Evolutionary conservation across 768 basidiomycete species (phyloP), one percentile per base, ranked within the genome.

Genomic region (Trametes cingulata): DNA sequence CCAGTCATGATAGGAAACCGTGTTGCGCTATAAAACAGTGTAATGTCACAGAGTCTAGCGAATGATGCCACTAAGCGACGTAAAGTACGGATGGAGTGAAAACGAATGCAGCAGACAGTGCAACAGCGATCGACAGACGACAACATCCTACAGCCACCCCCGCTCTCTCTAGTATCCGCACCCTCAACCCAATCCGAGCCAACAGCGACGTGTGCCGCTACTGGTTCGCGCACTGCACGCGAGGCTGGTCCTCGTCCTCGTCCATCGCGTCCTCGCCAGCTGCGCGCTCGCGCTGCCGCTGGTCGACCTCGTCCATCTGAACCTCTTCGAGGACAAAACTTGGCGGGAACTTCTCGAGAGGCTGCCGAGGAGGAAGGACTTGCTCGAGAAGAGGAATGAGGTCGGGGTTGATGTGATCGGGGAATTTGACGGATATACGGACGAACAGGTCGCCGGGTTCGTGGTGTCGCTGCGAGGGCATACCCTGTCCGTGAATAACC

Each of bases 401-500:
- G 33, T 80, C 77, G 33, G 85, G 78, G 60, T 89, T 83, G 73
- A 99, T 83, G 56, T 75, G 70, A 29, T 94, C 91, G 37, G 97
- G 97, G 85, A 98, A 99, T 59, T 81, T 85, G 70, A 99, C 91
- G 63, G 81, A 80, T 67, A 98, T 76, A 71, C 87, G 90, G 74
- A 99, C 82, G 72, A 85, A 94, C 61, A 99, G 83, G 75, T 98
- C 94, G 39, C 97, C 97, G 40, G 87, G 84, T 71, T 99, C 95
- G 76, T 98, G 97, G 76, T 98, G 96, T 61, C 97, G 87, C 74
- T 91, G 91, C 51, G 97, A 98, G 13, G 96, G 97, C 97, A 99
- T 99, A 62, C 97, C 97, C 77, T 98, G 95, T 5, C 91, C 92
- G 49, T 84, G 84, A 67, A 99, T 89, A 65, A 95, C 88, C 76